These are phyloP conservation scores for Thymus mandschuricus DNA, from an alignment of 257 asterid genomes.

Conservation along the genomic window DNA sequence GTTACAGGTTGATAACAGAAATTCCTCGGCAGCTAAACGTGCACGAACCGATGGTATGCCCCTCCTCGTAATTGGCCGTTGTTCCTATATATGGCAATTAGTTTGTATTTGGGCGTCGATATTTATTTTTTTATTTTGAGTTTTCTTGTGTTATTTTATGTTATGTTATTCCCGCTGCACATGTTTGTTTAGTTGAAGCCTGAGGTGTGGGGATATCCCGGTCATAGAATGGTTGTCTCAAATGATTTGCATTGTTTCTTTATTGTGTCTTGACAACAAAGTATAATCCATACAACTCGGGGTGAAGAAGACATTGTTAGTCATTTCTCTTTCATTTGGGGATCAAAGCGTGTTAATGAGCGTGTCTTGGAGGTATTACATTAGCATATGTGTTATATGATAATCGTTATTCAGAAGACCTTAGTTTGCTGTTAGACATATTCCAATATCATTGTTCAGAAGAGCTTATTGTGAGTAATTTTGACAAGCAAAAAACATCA, in stretches of 20 bases:
- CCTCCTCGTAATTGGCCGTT: background rate
- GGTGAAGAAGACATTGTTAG: too few species aligned
- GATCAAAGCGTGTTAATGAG: background rate
- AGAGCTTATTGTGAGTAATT: background rate
- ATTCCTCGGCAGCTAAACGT: constrained; percentile 80
- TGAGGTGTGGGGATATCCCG: too few species aligned
- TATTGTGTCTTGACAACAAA: background rate
- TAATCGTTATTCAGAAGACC: background rate
- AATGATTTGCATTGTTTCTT: background rate
- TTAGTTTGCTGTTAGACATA: background rate
- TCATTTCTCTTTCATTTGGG: background rate
- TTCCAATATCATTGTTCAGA: background rate
- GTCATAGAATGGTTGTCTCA: background rate
- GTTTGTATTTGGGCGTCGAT: background rate
- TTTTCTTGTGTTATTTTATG: background rate
- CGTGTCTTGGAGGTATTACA: background rate
- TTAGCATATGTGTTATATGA: background rate
- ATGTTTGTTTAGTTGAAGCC: too few species aligned
- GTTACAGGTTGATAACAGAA: constrained; percentile 74
- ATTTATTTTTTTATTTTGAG: too few species aligned
- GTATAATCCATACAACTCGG: background rate
- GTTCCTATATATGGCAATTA: background rate
- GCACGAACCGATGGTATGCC: constrained; percentile 81
- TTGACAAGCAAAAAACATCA: too few species aligned
- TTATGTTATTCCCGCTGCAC: background rate